phyloP scores from a whole-genome alignment of 768 basidiomycete species.

The Tulasnella sp. region DNA sequence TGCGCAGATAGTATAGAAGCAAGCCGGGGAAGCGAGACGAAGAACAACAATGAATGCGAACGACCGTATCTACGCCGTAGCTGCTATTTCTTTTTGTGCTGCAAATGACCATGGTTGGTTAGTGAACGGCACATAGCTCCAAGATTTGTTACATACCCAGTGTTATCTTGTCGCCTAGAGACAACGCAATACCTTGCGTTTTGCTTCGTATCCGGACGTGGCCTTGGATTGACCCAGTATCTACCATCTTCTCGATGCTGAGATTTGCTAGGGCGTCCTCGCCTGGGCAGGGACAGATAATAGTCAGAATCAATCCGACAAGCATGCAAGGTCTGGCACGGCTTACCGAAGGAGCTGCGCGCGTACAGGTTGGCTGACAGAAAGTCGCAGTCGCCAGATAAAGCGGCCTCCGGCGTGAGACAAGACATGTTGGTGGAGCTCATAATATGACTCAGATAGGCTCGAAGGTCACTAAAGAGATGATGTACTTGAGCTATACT shows the following conservation, averaged over 20 bases:
- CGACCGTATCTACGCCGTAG: background rate
- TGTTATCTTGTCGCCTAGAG: slow-evolving; percentile 82
- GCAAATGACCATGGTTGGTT: background rate
- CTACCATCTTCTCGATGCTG: slow-evolving; percentile 78
- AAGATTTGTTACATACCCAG: slow-evolving; percentile 32
- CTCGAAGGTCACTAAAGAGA: slow-evolving; percentile 56
- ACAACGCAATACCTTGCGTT: slow-evolving; percentile 94
- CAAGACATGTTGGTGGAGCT: slow-evolving; percentile 96
- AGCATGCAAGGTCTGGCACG: background rate
- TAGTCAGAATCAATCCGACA: background rate
- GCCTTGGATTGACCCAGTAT: slow-evolving; percentile 65
- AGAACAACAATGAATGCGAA: background rate
- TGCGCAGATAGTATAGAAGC: background rate
- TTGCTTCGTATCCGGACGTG: slow-evolving; percentile 95
- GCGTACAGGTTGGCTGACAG: slow-evolving; percentile 96
- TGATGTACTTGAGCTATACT: background rate
- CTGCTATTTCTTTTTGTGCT: slow-evolving; percentile 20
- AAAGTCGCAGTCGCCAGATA: slow-evolving; percentile 95
- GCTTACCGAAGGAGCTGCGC: slow-evolving; percentile 79
- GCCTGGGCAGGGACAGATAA: slow-evolving; percentile 35
- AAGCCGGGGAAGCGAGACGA: background rate
- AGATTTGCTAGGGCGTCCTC: slow-evolving; percentile 96
- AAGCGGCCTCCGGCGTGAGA: slow-evolving; percentile 75
- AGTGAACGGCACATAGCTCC: background rate
- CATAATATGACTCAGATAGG: slow-evolving; percentile 91